Percentiles rank a stretch among this genome's conserved stretches.
These are phyloP conservation scores for Hypoxylon trugodes DNA, from an alignment of 495 filamentous ascomycete genomes.

Conservation along the genomic window DNA sequence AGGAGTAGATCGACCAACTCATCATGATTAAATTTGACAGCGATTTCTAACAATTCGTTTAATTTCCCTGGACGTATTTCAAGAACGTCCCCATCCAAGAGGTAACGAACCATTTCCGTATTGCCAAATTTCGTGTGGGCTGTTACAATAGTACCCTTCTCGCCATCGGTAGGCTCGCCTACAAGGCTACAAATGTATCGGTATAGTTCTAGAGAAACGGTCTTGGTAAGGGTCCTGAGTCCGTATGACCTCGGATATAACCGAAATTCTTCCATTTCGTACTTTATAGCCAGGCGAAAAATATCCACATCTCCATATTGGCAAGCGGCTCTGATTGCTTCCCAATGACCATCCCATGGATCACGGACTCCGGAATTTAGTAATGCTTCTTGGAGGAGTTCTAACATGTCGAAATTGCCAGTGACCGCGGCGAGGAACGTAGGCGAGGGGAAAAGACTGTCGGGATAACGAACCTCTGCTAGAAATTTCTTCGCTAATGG, in stretches of 20 bases:
- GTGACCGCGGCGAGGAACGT: constrained; percentile 2
- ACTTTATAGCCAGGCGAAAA: background rate
- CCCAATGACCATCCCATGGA: too few species aligned
- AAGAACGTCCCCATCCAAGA: background rate
- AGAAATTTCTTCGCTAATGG: background rate
- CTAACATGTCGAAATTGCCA: constrained; percentile 3
- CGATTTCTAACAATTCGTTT: background rate
- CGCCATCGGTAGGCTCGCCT: background rate
- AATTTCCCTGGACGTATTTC: background rate
- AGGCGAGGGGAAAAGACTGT: background rate
- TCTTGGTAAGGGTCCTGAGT: too few species aligned
- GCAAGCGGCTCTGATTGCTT: too few species aligned
- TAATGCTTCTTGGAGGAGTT: background rate
- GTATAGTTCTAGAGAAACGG: too few species aligned
- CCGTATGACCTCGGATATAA: too few species aligned
- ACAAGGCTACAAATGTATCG: too few species aligned
- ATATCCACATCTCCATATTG: background rate
- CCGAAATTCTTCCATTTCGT: too few species aligned
- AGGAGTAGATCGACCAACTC: background rate
- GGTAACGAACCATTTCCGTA: background rate
- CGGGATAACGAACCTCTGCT: background rate
- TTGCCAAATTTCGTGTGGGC: background rate
- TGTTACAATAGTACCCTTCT: background rate
- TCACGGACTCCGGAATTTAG: too few species aligned
- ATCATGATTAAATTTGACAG: background rate